phyloP scores from a whole-genome alignment of 23 red algal genomes.

The Gracilaria vermiculophylla region DNA sequence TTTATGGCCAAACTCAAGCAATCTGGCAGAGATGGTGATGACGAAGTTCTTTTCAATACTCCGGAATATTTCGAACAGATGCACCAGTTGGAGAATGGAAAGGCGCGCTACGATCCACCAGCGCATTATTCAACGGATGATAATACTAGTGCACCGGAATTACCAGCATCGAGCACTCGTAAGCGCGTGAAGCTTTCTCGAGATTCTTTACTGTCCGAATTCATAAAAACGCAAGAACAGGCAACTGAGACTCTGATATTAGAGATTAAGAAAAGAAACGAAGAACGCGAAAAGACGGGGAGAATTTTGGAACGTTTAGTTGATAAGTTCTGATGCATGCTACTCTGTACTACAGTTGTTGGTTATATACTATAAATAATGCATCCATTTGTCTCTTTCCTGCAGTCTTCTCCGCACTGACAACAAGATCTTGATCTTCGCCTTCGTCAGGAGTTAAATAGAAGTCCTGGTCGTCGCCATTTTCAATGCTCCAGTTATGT shows the following conservation, averaged over 20 bases:
- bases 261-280: neutral
- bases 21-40: neutral
- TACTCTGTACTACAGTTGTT: neutral
- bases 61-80: too few species aligned
- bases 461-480: neutral
- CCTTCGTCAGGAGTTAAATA: neutral
- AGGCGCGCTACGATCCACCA: neutral
- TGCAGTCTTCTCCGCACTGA: neutral
- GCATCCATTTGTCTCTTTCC: neutral
- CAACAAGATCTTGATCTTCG: too few species aligned
- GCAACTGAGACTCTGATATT: neutral
- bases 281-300: neutral
- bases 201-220: neutral
- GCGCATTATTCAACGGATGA: neutral
- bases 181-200: too few species aligned
- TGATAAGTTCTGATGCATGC: neutral
- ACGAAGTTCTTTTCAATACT: too few species aligned
- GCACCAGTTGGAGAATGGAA: too few species aligned
- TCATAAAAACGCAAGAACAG: neutral
- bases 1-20: neutral
- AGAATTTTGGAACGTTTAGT: conserved; percentile 7
- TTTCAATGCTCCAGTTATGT: conserved; percentile 10
- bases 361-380: neutral
- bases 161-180: neutral
- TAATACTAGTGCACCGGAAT: neutral